phyloP scores from a whole-genome alignment of 2,329 filamentous ascomycete species.

The Neonectria hederae region DNA sequence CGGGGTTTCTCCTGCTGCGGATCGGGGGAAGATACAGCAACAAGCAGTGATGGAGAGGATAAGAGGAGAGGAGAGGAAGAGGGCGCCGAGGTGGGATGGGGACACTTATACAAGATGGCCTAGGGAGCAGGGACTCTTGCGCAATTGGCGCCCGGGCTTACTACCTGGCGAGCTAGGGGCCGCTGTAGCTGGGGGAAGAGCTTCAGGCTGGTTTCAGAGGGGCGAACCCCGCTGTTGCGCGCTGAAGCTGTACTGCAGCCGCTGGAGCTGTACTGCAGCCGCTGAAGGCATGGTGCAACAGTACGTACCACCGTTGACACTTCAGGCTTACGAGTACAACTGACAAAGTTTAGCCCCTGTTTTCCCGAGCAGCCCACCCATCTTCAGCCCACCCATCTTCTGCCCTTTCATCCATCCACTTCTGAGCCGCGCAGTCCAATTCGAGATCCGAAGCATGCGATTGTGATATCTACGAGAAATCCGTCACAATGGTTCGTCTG shows the following conservation, averaged over 20 bases:
- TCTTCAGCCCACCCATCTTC: too few species aligned
- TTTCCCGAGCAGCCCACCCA: slow-evolving; percentile 41
- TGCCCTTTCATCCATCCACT: slow-evolving; percentile 23
- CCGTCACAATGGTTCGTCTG: slow-evolving; percentile 37
- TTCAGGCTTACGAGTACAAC: neutral
- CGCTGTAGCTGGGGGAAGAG: slow-evolving; percentile 20
- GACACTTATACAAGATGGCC: slow-evolving; percentile 41
- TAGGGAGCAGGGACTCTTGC: slow-evolving; percentile 31
- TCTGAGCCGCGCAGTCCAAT: slow-evolving; percentile 15
- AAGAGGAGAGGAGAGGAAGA: slow-evolving; percentile 16
- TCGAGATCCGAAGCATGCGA: slow-evolving; percentile 36
- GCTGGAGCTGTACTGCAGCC: slow-evolving; percentile 13
- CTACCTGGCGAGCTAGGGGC: slow-evolving; percentile 1
- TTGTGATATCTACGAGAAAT: slow-evolving; percentile 31
- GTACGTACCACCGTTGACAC: neutral
- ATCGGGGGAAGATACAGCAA: slow-evolving; percentile 20
- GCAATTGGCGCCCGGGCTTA: slow-evolving; percentile 32
- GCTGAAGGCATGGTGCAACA: neutral
- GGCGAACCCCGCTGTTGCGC: slow-evolving; percentile 16
- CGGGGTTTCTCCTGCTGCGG: slow-evolving; percentile 28
- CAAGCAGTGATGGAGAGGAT: slow-evolving; percentile 28
- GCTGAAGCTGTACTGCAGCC: slow-evolving; percentile 15
- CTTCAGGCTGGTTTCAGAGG: slow-evolving; percentile 40
- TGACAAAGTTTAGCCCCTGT: slow-evolving; percentile 40
- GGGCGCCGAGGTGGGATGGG: slow-evolving; percentile 30